phyloP scores from a whole-genome alignment of 495 filamentous ascomycete species.

The Penicillium fimorum region DNA sequence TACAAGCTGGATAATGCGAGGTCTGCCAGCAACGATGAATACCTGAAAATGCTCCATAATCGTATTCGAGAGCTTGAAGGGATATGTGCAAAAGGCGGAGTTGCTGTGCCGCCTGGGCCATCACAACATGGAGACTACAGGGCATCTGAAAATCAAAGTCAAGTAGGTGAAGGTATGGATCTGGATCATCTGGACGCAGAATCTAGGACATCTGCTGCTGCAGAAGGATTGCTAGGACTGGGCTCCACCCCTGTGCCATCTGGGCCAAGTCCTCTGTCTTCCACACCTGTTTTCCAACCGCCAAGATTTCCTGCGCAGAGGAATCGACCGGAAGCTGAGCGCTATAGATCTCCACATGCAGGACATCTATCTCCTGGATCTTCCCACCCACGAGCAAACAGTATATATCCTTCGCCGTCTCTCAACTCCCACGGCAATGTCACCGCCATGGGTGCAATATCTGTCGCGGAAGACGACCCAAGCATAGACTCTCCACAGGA shows the following conservation, averaged over 20 bases:
- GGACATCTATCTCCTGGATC: conserved; percentile 1
- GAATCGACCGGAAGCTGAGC: conserved; percentile 1
- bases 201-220: conserved; percentile 24
- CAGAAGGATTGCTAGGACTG: conserved; percentile 25
- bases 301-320: conserved; percentile 1
- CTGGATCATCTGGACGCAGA: conserved; percentile 11
- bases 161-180: conserved; percentile 3
- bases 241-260: conserved; percentile 10
- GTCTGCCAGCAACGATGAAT: conserved; percentile 39
- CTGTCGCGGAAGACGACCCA: conserved; percentile 25
- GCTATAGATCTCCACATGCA: conserved; percentile 2
- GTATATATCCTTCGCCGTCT: conserved; percentile 19
- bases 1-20: conserved; percentile 39
- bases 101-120: conserved; percentile 21
- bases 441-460: conserved; percentile 39
- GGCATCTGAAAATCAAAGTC: conserved; percentile 3
- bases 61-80: conserved; percentile 41
- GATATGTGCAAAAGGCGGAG: conserved; percentile 30
- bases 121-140: conserved; percentile 5
- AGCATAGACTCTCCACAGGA: conserved; percentile 28
- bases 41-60: conserved; percentile 37
- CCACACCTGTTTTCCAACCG: conserved; percentile 1
- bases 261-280: background rate
- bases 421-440: conserved; percentile 29
- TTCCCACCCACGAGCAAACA: background rate